Base-by-base conservation (phyloP, 495 filamentous ascomycete species). In the Hyaloscypha variabilis region DNA sequence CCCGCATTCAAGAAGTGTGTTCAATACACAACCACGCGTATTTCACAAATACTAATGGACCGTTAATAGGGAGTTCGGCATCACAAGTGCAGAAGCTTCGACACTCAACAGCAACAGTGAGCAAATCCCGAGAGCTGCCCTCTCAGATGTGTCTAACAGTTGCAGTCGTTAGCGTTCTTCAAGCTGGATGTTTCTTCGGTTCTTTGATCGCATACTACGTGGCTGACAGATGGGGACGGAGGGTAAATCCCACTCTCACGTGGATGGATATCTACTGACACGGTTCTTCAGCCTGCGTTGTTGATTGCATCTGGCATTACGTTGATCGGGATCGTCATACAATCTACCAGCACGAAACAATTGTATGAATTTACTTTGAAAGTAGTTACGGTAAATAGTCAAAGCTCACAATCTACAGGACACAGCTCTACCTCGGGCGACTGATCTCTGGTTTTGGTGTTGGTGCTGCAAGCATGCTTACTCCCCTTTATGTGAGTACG, bases 391-490 rank as follows among this genome's bases (percentile, higher is more conserved):
- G 8, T 34, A 13, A 1, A 24, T 56, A 6, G 11, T 2, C 68
- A 14, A 66, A 57, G n/a, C 79, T 77, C 21, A 67, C 78, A 42
- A 60, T 83, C 5, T 25, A 1, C 49, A 69, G 67, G 23, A 72
- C 76, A 51, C 78, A 75, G 54, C 86, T 91, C 79, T 91, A 90
- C 69, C 80, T 88, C 64, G 89, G 85, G 66, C 83, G 88, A 61
- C 82, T 92, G 21, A 76, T 92, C 29, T 85, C 82, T 55, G 90
- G 90, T 23, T 71, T 91, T 23, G 88, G 88, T 29, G 82, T 90
- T 66, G 88, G 88, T 25, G 84, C 81, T 51, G 86, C 86, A 28
- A 85, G 84, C 24, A 88, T 89, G 85, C 76, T 90, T 61, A 85
- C 83, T 49, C 87, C 87, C 14, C 77, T 87, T 30, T 82, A 82